A percentile compares a stretch with the other conserved stretches of the same genome.
phyloP scores from a whole-genome alignment of 2,329 filamentous ascomycete genomes.

The Emergomyces orientalis region DNA sequence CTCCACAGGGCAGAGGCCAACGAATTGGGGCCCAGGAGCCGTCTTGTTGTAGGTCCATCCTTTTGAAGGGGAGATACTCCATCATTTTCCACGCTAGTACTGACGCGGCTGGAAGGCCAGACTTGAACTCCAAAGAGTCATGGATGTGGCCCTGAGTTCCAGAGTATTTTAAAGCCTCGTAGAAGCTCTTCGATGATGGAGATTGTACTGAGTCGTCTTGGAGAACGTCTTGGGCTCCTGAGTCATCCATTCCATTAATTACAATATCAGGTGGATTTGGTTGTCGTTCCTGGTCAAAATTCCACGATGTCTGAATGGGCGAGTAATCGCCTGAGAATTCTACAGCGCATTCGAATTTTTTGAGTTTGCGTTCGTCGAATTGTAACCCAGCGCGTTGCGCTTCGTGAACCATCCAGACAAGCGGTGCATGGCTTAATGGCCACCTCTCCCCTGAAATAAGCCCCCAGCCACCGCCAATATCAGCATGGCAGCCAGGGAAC shows the following conservation, averaged over 20 bases:
- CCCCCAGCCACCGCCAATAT: conserved; percentile 48
- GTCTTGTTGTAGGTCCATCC: conserved; percentile 66
- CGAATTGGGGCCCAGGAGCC: conserved; percentile 71
- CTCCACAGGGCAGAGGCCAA: conserved; percentile 70
- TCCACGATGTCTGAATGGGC: conserved; percentile 22
- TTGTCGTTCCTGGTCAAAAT: neutral
- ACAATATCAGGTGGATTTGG: conserved; percentile 2
- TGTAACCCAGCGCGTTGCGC: conserved; percentile 54
- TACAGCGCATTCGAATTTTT: conserved; percentile 55
- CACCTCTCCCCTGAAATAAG: conserved; percentile 23
- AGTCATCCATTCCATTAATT: conserved; percentile 3
- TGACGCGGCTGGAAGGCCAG: conserved; percentile 47
- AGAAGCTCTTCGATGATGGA: conserved; percentile 40
- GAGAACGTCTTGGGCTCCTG: conserved; percentile 10
- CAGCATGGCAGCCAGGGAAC: conserved; percentile 48
- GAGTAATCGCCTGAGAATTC: conserved; percentile 34
- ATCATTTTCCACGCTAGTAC: conserved; percentile 66
- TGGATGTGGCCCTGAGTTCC: conserved; percentile 50
- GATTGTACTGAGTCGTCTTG: conserved; percentile 19
- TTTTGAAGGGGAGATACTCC: conserved; percentile 71
- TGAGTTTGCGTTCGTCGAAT: conserved; percentile 61
- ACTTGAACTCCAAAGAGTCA: conserved; percentile 58
- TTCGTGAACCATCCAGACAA: conserved; percentile 48
- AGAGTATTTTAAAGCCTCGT: conserved; percentile 50
- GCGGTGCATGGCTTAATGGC: conserved; percentile 42